Evolutionary conservation across 2,329 filamentous ascomycete genomes (phyloP), one percentile per base, ranked within the genome.

Genomic region (Coleophoma crateriformis): DNA sequence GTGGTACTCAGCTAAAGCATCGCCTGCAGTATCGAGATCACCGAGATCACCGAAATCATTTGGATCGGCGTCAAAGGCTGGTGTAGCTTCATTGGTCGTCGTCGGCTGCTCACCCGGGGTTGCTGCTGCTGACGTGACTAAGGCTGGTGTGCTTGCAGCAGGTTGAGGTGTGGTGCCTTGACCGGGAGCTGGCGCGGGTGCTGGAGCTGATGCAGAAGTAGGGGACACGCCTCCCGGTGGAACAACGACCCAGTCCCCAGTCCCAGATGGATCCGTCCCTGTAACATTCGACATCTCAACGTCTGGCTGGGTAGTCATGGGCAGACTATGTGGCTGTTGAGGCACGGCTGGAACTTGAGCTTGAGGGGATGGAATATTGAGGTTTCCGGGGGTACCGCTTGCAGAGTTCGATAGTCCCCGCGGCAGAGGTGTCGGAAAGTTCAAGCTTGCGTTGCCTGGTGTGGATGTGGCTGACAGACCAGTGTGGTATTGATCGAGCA

Each of bases 241-340:
- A 32, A 90, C 81, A 50, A 90, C 84, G 3, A 90, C 83, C 87
- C 87, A 90, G 55, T 90, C 87, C 32, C 79, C 84, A 22, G 78
- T 75, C 49, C 78, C 72, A 38, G 72, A 67, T 42, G 68, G 66
- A 37, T 70, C 60, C 6, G 41, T 27, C 20, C 27, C 20, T 11
- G 27, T 27, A 14, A n/a, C 15, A 45, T 51, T 50, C 2, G 44
- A 15, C 52, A 53, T 55, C 20, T 33, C 46, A 7, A 52, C 22
- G 49, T 55, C 50, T 14, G 44, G 33, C 15, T 49, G 50, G 19
- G 44, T 44, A 32, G 43, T 41, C 37, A 47, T 32, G 52, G 50
- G 12, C 51, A 45, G 19, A 34, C 11, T 22, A 20, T 15, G 57
- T 48, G 11, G 56, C 39, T 48, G 39, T 47, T 63, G 65, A 7